Evolutionary conservation across 352 stramenopile genomes (phyloP), one percentile per base, ranked within the genome.

Genomic region (Globisporangium uncinulatum): DNA sequence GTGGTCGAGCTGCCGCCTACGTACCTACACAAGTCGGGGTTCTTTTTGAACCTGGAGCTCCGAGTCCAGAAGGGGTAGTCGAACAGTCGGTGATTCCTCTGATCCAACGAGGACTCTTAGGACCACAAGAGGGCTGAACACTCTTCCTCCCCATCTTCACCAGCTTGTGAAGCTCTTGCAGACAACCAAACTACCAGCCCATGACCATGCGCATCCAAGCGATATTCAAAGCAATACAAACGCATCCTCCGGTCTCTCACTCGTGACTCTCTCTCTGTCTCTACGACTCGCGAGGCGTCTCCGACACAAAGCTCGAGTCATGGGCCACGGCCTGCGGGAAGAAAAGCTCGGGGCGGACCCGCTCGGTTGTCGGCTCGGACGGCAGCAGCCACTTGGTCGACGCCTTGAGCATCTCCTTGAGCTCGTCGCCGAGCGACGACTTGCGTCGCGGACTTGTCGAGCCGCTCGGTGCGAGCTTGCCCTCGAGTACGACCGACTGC

Each of bases 1-100:
- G 54, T 79, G 49, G 69, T 94, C 32, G 83, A 94, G 57, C 59
- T 94, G 51, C 83, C 83, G 9, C 63, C 74, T 24, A 94, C 83
- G 48, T 89, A 91, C 56, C 57, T 94, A 57, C 83, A 94, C 76
- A 94, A 94, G 65, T 65, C 72, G 1, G 81, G 81, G 0, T 94
- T 86, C 67, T 92, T 70, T 59, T 61, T 94, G 15, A 88, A 72
- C 57, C 65, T 70, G 31, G 78, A 92, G 32, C 67, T 91, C 39
- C 81, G 76, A 32, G 82, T 89, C 24, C 69, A 86, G 62, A 77
- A 78, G 55, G 32, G 70, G 78, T 89, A 14, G 93, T 15, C 36
- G 36, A 42, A 14, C 36, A 9, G 47, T n/a, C n/a, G n/a, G n/a
- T n/a, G n/a, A n/a, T n/a, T n/a, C 24, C 24, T 29, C 24, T 29